phyloP scores from a whole-genome alignment of 495 filamentous ascomycete genomes.

The Neurospora sp. region DNA sequence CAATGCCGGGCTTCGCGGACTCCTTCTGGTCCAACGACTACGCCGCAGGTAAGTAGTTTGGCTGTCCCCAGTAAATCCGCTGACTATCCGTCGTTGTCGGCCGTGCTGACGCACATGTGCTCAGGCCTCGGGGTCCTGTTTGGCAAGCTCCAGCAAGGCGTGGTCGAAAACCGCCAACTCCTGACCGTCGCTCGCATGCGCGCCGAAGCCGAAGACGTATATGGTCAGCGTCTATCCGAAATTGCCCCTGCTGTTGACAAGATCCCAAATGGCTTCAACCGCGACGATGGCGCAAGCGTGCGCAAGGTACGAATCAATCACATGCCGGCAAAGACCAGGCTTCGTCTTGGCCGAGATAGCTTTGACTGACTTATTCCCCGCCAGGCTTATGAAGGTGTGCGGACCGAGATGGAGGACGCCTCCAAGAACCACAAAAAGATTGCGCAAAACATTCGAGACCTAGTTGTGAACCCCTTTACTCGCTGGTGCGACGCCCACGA shows the following conservation, averaged over 20 bases:
- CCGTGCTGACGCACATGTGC: conserved; percentile 10
- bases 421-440: conserved; percentile 89
- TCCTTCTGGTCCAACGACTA: conserved; percentile 96
- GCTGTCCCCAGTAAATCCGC: not conserved
- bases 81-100: conserved; percentile 3
- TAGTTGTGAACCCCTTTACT: conserved; percentile 87
- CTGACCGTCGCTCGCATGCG: conserved; percentile 85
- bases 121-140: conserved; percentile 88
- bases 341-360: not conserved
- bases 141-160: conserved; percentile 91
- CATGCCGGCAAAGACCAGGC: not conserved
- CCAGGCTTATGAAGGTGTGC: conserved; percentile 91
- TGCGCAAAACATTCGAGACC: conserved; percentile 85
- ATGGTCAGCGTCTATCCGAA: conserved; percentile 68
- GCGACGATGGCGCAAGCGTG: conserved; percentile 93
- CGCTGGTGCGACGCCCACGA: conserved; percentile 95
- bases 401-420: conserved; percentile 88
- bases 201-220: conserved; percentile 89
- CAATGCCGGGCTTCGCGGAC: conserved; percentile 81
- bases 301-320: conserved; percentile 57
- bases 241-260: conserved; percentile 78
- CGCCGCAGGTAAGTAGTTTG: conserved; percentile 55
- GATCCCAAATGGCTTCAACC: conserved; percentile 72
- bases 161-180: conserved; percentile 89
- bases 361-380: conserved; percentile 8